Evolutionary conservation across 257 asterid species (phyloP).

Genomic region (Solanum sitiens): DNA sequence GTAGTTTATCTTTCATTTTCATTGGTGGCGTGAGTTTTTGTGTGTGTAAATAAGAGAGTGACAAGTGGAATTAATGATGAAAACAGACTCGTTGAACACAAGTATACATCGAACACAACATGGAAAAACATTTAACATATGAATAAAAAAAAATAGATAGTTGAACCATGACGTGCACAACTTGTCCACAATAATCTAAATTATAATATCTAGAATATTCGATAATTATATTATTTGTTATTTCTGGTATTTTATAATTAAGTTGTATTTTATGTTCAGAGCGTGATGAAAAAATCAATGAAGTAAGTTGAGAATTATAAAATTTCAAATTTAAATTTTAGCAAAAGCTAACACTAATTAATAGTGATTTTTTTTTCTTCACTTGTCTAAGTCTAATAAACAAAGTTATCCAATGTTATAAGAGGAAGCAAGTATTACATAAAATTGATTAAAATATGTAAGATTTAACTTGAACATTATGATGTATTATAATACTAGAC

Average conservation of each 20-base stretch:
- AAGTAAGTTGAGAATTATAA: no score
- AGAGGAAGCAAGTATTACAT: neutral
- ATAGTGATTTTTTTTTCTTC: neutral
- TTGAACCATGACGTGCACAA: neutral
- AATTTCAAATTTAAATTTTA: no score
- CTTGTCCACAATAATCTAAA: neutral
- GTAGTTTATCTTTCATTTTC: neutral
- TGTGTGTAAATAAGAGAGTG: neutral
- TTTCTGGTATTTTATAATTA: neutral
- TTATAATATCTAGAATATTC: neutral
- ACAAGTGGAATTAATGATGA: neutral
- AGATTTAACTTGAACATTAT: neutral
- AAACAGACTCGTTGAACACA: neutral
- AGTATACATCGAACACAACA: neutral
- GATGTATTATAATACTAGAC: no score
- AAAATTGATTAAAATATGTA: neutral
- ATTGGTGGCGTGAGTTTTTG: neutral
- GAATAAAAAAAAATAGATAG: neutral
- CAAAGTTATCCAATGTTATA: neutral
- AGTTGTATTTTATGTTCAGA: no score
- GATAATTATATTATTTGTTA: neutral
- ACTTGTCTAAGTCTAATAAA: neutral
- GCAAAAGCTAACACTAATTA: neutral
- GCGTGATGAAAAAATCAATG: rapidly evolving
- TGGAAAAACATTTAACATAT: neutral